phyloP scores from a whole-genome alignment of 2,329 filamentous ascomycete species.

The Apiospora phragmitis region DNA sequence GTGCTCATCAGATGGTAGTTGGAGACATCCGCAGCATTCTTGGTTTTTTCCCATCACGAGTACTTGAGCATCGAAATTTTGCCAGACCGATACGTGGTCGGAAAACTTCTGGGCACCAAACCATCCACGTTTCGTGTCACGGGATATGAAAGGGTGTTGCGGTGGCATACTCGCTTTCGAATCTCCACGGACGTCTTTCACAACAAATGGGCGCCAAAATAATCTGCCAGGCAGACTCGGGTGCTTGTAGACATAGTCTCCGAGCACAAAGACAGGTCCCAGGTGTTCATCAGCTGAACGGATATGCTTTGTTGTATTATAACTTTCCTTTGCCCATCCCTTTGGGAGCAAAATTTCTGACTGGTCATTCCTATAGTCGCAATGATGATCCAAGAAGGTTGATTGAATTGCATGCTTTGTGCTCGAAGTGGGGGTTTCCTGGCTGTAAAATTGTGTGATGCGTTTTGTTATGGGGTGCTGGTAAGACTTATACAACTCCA shows the following conservation, averaged over 20 bases:
- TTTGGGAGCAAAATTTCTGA: neutral
- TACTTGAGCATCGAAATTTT: neutral
- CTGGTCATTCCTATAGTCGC: too few species aligned
- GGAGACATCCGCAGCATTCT: neutral
- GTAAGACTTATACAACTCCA: neutral
- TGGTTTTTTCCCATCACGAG: neutral
- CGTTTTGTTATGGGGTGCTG: neutral
- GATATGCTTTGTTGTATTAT: neutral
- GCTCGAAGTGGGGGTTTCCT: neutral
- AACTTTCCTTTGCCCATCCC: neutral
- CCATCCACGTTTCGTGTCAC: neutral
- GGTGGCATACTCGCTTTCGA: neutral
- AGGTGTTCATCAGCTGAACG: neutral
- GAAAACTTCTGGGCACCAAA: neutral
- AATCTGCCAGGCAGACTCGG: neutral
- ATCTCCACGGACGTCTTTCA: neutral
- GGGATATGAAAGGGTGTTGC: neutral
- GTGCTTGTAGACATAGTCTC: neutral
- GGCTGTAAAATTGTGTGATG: conserved; percentile 3
- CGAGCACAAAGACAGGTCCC: neutral
- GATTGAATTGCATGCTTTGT: neutral
- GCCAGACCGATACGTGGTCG: too few species aligned
- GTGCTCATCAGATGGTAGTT: neutral
- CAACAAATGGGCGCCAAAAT: neutral
- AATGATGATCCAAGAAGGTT: neutral